Conservation (phyloP, 768 basidiomycete species). For the Suillus placidus region DNA sequence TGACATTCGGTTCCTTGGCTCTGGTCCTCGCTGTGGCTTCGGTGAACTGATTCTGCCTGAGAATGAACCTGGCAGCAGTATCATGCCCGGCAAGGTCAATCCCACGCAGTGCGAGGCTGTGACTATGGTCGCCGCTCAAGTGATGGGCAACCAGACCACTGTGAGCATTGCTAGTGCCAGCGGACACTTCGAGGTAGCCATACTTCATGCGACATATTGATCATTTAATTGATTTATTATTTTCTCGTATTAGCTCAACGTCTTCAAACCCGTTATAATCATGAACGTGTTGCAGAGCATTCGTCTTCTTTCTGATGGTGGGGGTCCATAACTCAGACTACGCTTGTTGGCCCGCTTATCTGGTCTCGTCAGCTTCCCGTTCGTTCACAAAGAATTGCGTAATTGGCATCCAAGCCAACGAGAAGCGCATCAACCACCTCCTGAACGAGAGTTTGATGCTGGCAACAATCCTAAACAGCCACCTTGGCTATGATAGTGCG, state of each 20-base stretch:
- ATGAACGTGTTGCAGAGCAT: slow-evolving; percentile 98
- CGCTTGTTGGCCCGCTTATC: slow-evolving; percentile 10
- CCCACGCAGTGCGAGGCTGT: slow-evolving; percentile 99
- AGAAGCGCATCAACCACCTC: slow-evolving; percentile 85
- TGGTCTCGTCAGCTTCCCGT: slow-evolving; percentile 59
- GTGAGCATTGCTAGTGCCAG: slow-evolving; percentile 92
- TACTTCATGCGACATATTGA: slow-evolving; percentile 7
- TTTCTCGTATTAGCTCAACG: slow-evolving; percentile 72
- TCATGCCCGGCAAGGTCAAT: slow-evolving; percentile 99
- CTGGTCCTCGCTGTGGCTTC: slow-evolving; percentile 96
- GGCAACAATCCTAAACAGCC: slow-evolving; percentile 94
- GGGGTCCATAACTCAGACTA: slow-evolving; percentile 22
- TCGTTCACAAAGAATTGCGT: slow-evolving; percentile 98
- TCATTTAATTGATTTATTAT: slow-evolving; percentile 12
- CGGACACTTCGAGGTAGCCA: slow-evolving; percentile 92
- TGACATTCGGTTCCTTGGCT: slow-evolving; percentile 96
- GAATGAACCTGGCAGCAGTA: slow-evolving; percentile 98
- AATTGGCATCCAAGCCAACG: slow-evolving; percentile 94
- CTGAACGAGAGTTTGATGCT: slow-evolving; percentile 97
- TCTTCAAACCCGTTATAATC: slow-evolving; percentile 99
- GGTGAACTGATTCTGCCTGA: slow-evolving; percentile 94
- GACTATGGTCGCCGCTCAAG: slow-evolving; percentile 98
- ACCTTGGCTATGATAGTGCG: slow-evolving; percentile 96
- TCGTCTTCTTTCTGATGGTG: slow-evolving; percentile 89
- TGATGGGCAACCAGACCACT: slow-evolving; percentile 95